Evolutionary conservation across 257 asterid species (phyloP).

Genomic region (Solanum bulbocastanum): DNA sequence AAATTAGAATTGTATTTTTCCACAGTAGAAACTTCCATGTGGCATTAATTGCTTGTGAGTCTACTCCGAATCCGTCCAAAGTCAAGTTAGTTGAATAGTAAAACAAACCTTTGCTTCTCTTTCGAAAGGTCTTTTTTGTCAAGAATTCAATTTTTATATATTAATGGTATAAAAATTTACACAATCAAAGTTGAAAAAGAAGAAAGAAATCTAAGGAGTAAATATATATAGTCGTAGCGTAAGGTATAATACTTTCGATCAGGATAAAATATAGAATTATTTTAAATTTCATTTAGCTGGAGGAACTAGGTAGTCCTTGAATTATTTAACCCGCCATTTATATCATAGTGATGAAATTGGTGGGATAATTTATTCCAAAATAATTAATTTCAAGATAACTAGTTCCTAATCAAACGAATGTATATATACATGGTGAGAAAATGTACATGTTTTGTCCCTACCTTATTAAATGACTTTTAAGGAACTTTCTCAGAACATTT

Average conservation of each 20-base stretch:
- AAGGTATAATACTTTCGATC: no score
- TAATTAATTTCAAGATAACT: no score
- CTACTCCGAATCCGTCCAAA: not conserved
- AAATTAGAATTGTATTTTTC: not conserved
- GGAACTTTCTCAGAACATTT: not conserved
- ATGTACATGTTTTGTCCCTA: no score
- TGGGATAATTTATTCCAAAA: no score
- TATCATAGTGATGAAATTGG: accelerated
- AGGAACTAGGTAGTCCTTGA: no score
- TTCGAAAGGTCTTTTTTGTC: not conserved
- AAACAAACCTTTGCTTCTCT: not conserved
- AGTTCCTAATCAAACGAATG: accelerated
- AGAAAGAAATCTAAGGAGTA: no score
- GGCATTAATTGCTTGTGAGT: not conserved
- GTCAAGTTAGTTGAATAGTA: not conserved
- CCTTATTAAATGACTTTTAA: not conserved
- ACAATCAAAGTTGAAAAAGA: not conserved
- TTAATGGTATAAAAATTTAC: not conserved
- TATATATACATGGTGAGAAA: no score
- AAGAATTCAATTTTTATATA: not conserved
- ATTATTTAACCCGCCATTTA: no score
- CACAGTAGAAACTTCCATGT: not conserved
- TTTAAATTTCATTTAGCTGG: accelerated
- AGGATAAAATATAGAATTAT: accelerated
- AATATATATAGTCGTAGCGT: accelerated